Evolutionary conservation across 441 rosid species (phyloP), one percentile per base, ranked within the genome.

Genomic region (Adansonia rubrostipa): DNA sequence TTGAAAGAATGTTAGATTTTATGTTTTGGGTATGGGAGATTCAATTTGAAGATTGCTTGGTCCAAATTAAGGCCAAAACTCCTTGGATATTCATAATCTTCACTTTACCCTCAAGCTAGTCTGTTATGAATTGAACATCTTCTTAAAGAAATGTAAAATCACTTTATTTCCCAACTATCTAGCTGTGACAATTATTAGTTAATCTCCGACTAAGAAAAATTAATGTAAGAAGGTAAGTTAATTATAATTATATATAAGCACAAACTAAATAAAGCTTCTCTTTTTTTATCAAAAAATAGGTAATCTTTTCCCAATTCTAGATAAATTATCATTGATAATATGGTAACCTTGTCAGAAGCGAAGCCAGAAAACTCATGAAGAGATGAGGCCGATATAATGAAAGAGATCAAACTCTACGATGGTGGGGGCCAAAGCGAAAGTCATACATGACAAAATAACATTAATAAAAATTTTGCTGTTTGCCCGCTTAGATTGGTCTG

Each of bases 121-220:
- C 19, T 28, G 68, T 33, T 63, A 13, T 33, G 68, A 63, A 28
- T 6, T 33, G 17, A 33, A 33, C 17, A 63, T 17, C 13, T 14
- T 70, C 73, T 70, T 24, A 70, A 22, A 22, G 19, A 51, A 50
- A 48, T 24, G 44, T 24, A 48, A 69, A 69, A 48, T 69, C 57
- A 20, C 56, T 48, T 11, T 1, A 67, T 67, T 44, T 19, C 36
- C 36, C 4, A 67, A 45, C 33, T 20, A 2, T 24, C 36, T 22
- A 6, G 36, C 8, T 64, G 9, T 2, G 20, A n/a, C 69, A 48
- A 2, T 65, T 36, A 65, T 15, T 40, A 42, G n/a, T 36, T 5
- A 1, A 36, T 33, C 33, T 24, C 42, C 42, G 1, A 11, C 8
- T 10, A 24, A 61, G 40, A 61, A 24, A 17, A 61, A 24, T 40